Base-by-base conservation (phyloP, 2,329 filamentous ascomycete species). In the Aspergillus fructus region DNA sequence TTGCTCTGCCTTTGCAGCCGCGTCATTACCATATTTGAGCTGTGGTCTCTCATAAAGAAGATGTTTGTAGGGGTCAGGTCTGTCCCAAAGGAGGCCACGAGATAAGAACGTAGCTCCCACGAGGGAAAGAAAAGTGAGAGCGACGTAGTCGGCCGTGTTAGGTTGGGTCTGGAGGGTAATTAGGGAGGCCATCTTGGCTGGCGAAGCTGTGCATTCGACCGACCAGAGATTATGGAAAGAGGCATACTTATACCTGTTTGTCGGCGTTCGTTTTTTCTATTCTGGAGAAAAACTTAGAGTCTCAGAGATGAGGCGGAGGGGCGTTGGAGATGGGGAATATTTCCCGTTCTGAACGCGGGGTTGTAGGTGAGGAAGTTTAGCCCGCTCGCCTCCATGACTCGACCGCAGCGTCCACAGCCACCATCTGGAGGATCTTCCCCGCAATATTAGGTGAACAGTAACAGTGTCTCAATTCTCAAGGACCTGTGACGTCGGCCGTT, bases 21-120 rank as follows among this genome's bases (percentile, higher is more conserved):
- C 6, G 19, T 58, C 53, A 7, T 61, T 62, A 34, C 30, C 70
- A 50, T 72, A 65, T 41, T 70, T 70, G 52, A 78, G 60, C 59
- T 81, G 81, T 15, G 81, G 81, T 39, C 75, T 74, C 61, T 83
- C 77, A 50, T 77, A 84, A 64, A 73, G 79, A 23, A 82, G 68
- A 61, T 81, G 70, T 39, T 75, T 64, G 55, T 81, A 76, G 5
- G 81, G 81, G 59, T 84, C 80, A 8, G 79, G 76, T 42, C 72
- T 78, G 53, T 82, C 79, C 78, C 79, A 82, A 17, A 75, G 59
- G 37, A 71, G 71, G 3, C 78, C 78, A 3, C 73, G 71, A 2
- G 79, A 73, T 17, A 81, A 63, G 61, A 77, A 82, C 1, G 72
- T 70, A 3, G 71, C 65, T 4, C 69, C 67, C 19, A 66, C 69